Evolutionary conservation across 805 yeast species (phyloP).

Genomic region (Wickerhamomyces sydowiorum): DNA sequence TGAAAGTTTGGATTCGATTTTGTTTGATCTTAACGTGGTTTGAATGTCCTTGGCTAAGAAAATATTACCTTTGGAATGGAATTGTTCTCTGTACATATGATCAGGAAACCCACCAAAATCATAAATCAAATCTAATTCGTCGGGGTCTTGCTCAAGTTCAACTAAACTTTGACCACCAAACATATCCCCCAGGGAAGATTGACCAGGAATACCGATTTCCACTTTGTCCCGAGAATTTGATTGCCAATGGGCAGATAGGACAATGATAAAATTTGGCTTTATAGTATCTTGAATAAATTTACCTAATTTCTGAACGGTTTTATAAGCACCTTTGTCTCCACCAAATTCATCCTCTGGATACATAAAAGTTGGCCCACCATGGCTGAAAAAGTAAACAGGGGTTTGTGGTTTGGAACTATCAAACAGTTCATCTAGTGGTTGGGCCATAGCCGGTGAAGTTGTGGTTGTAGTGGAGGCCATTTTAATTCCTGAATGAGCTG

Average conservation of each 20-base stretch:
- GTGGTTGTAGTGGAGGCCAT: constrained; percentile 1
- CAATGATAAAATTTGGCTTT: constrained; percentile 61
- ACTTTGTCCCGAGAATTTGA: constrained; percentile 33
- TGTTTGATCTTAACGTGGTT: constrained; percentile 32
- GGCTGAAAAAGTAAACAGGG: constrained; percentile 70
- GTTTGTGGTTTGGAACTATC: constrained; percentile 18
- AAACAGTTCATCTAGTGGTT: no score
- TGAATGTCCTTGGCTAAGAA: constrained; percentile 40
- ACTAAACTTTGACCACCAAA: no score
- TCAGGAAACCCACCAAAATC: constrained; percentile 73
- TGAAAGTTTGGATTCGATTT: constrained; percentile 38
- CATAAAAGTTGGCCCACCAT: constrained; percentile 81
- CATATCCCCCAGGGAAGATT: background rate
- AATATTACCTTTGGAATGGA: constrained; percentile 43
- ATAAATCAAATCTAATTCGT: constrained; percentile 56
- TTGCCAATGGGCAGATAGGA: constrained; percentile 80
- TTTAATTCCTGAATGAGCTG: background rate
- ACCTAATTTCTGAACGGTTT: constrained; percentile 45
- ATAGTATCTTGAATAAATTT: constrained; percentile 36
- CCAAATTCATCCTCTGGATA: constrained; percentile 44
- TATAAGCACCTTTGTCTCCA: constrained; percentile 56
- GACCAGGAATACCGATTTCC: constrained; percentile 42
- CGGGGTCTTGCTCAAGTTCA: constrained; percentile 8
- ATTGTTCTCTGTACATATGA: constrained; percentile 56
- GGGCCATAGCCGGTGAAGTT: constrained; percentile 1